Evolutionary conservation across 495 filamentous ascomycete genomes (phyloP).

Genomic region (Aspergillus coremiiformis): DNA sequence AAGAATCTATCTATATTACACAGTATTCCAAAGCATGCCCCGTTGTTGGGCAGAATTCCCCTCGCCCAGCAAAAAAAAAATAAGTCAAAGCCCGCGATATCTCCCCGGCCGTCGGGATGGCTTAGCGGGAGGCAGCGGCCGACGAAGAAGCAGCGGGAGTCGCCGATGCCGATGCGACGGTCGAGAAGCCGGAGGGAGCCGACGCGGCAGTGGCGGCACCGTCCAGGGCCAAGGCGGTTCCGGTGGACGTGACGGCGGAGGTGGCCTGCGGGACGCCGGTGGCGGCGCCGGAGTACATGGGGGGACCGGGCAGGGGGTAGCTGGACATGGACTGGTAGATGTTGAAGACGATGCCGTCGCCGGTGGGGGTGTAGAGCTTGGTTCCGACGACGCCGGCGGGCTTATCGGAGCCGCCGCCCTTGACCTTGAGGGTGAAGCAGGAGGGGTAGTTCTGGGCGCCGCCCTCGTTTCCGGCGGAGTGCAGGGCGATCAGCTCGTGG

Average conservation of each 20-base stretch:
- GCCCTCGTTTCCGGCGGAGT: slow-evolving; percentile 41
- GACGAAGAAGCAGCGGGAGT: not conserved
- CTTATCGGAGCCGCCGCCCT: slow-evolving; percentile 45
- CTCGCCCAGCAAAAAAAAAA: no score
- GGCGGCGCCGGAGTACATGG: slow-evolving; percentile 23
- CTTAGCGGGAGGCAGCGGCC: not conserved
- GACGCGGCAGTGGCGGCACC: slow-evolving; percentile 1
- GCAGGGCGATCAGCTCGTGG: slow-evolving; percentile 64
- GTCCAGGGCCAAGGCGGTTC: slow-evolving; percentile 7
- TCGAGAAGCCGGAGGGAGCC: not conserved
- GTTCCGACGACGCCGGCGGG: slow-evolving; percentile 49
- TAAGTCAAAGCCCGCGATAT: no score
- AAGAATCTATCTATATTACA: no score
- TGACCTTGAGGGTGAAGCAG: slow-evolving; percentile 61
- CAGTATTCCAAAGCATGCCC: no score
- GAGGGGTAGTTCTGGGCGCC: slow-evolving; percentile 66
- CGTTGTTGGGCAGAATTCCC: no score
- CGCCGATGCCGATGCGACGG: not conserved
- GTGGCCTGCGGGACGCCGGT: slow-evolving; percentile 10
- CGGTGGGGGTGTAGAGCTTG: slow-evolving; percentile 45
- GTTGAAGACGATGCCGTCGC: slow-evolving; percentile 52
- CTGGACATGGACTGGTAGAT: slow-evolving; percentile 41
- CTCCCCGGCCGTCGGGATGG: no score
- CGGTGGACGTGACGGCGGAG: slow-evolving; percentile 19
- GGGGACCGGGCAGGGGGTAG: slow-evolving; percentile 44